Evolutionary conservation across 2,329 filamentous ascomycete genomes (phyloP), one percentile per base, ranked within the genome.

Genomic region (Aspergillus amoenus): DNA sequence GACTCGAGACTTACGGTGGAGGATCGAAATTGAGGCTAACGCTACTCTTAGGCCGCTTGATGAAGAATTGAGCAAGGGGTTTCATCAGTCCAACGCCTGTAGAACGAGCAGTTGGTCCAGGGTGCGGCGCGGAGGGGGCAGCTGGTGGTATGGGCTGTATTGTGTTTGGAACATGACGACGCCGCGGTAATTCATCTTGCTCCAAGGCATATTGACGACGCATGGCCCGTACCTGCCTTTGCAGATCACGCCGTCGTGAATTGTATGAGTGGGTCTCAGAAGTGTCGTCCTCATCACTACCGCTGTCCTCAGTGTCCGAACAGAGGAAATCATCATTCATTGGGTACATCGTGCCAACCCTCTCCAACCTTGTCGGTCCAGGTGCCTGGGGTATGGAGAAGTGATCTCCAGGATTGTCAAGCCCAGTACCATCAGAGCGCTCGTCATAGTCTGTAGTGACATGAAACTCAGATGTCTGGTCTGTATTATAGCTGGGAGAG

Each of bases 31-130:
- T 88, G 66, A 97, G 89, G 13, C 88, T 92, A 65, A 94, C 93
- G 73, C 88, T 91, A 76, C 86, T 91, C 77, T 91, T 93, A 66
- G 88, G 84, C 71, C 87, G 85, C 67, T 89, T 87, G 55, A 97
- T 95, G 68, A 88, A 89, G 75, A 97, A 97, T 27, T 85, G 84
- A 2, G 91, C 91, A 72, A 91, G 86, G 0, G 91, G 91, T 34
- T 81, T 81, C 73, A 93, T 81, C 4, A 90, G 76, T 42, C 83
- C 52, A 43, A 40, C 27, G 37, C 52, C 55, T 42, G 52, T 24
- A 34, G 42, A 21, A 11, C 46, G 60, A 15, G 57, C 24, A 15
- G 54, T 50, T 22, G 51, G 12, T 27, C 49, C 59, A 18, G 57
- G 43, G 27, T 42, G 58, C 9, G 59, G 46, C 27, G 47, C 56